Evolutionary conservation across 768 basidiomycete genomes (phyloP).

Genomic region (Rossbeevera mucosa): DNA sequence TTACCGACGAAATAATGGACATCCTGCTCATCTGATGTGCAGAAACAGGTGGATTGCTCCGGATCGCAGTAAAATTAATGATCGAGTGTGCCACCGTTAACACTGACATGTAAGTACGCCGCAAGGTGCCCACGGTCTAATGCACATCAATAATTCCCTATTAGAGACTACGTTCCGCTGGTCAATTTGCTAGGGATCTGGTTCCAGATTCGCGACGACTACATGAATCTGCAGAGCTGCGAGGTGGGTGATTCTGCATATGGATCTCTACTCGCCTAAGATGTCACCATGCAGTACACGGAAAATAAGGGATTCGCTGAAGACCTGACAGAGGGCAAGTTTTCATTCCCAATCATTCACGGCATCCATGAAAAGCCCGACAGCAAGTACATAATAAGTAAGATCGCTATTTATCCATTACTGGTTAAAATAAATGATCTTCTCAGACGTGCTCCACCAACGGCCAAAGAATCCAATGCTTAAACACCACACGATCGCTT

Average conservation of each 20-base stretch:
- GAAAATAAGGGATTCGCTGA: slow-evolving; percentile 87
- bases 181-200: slow-evolving; percentile 54
- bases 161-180: slow-evolving; percentile 51
- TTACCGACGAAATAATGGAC: neutral
- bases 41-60: slow-evolving; percentile 94
- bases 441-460: slow-evolving; percentile 84
- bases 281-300: slow-evolving; percentile 58
- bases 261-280: neutral
- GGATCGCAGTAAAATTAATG: slow-evolving; percentile 92
- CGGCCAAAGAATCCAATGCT: slow-evolving; percentile 75
- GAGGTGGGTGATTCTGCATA: slow-evolving; percentile 6
- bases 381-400: slow-evolving; percentile 82
- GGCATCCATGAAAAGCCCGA: slow-evolving; percentile 73
- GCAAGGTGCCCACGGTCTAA: neutral
- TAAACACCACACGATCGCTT: slow-evolving; percentile 75
- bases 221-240: slow-evolving; percentile 33
- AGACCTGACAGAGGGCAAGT: slow-evolving; percentile 95
- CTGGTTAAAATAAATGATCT: neutral
- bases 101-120: slow-evolving; percentile 46
- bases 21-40: slow-evolving; percentile 4
- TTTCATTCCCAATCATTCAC: slow-evolving; percentile 94
- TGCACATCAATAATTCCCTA: neutral
- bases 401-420: slow-evolving; percentile 26
- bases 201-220: slow-evolving; percentile 61
- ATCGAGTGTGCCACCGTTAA: slow-evolving; percentile 77